These are phyloP conservation scores for Millerago galiae DNA, from an alignment of 805 yeast genomes.

Conservation along the genomic window DNA sequence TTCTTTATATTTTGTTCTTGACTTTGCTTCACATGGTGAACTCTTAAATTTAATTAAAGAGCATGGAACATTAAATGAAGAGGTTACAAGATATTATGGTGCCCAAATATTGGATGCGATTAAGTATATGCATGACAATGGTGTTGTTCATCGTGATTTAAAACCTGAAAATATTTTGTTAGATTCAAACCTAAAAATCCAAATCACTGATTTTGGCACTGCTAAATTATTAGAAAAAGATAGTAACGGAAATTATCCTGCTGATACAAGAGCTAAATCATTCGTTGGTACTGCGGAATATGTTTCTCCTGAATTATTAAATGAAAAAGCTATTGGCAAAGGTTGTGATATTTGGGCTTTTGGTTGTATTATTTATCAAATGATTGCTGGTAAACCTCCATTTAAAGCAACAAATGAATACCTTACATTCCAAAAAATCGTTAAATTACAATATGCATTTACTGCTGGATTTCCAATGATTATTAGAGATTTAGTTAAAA, in stretches of 20 bases:
- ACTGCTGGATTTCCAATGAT: constrained; percentile 79
- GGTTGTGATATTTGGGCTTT: constrained; percentile 99
- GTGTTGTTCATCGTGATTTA: constrained; percentile 75
- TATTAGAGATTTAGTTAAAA: constrained; percentile 65
- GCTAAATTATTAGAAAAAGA: constrained; percentile 60
- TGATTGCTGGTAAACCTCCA: constrained; percentile 91
- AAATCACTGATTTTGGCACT: constrained; percentile 81
- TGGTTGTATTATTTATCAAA: constrained; percentile 91
- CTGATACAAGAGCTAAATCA: constrained; percentile 65
- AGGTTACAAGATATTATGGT: constrained; percentile 57
- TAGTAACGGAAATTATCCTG: constrained; percentile 49
- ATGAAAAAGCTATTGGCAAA: constrained; percentile 72
- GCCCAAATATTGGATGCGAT: constrained; percentile 74
- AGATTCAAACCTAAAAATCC: constrained; percentile 53
- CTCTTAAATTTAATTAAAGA: constrained; percentile 59
- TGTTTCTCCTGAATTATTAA: constrained; percentile 81
- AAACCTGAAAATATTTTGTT: constrained; percentile 78
- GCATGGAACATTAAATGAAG: constrained; percentile 66
- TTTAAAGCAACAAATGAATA: constrained; percentile 81
- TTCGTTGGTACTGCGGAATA: constrained; percentile 95
- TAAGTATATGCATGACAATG: constrained; percentile 63
- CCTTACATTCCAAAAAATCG: constrained; percentile 73
- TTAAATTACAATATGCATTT: constrained; percentile 74
- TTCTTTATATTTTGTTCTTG: constrained; percentile 67
- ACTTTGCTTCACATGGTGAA: constrained; percentile 79